These are phyloP conservation scores for Calcarisporium arbuscula DNA, from an alignment of 2,329 filamentous ascomycete species.

Conservation along the genomic window DNA sequence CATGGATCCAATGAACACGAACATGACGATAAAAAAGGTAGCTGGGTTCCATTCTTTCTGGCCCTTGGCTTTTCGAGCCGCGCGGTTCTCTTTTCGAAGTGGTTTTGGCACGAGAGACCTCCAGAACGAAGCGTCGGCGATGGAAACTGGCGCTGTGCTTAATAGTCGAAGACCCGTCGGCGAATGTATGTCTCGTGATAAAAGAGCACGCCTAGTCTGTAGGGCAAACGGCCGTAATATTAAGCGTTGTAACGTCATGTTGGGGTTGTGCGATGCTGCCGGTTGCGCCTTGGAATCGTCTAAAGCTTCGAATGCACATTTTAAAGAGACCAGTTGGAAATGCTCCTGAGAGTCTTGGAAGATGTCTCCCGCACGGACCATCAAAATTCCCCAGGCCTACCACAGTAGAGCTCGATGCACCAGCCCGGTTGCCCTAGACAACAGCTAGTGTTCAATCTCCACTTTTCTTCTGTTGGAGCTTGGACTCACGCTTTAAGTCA, in stretches of 20 bases:
- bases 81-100: conserved; percentile 40
- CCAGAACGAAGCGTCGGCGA: conserved; percentile 60
- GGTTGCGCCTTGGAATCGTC: too few relatives aligned
- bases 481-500: background rate
- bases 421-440: conserved; percentile 28
- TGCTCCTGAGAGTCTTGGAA: too few relatives aligned
- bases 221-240: background rate
- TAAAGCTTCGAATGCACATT: too few relatives aligned
- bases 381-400: too few relatives aligned
- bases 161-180: conserved; percentile 18
- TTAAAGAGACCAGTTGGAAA: too few relatives aligned
- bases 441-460: conserved; percentile 27
- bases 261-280: too few relatives aligned
- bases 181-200: too few relatives aligned
- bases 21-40: conserved; percentile 76
- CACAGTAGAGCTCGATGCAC: background rate
- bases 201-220: too few relatives aligned
- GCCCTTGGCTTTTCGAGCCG: conserved; percentile 23
- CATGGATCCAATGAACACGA: conserved; percentile 87
- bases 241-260: conserved; percentile 10
- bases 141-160: conserved; percentile 39
- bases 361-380: too few relatives aligned
- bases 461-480: conserved; percentile 2
- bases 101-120: conserved; percentile 62
- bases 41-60: conserved; percentile 72